A percentile compares a stretch with the other conserved stretches of the same genome.
Evolutionary conservation across 306 rosid species (phyloP).

Genomic region (Macrotyloma uniflorum): DNA sequence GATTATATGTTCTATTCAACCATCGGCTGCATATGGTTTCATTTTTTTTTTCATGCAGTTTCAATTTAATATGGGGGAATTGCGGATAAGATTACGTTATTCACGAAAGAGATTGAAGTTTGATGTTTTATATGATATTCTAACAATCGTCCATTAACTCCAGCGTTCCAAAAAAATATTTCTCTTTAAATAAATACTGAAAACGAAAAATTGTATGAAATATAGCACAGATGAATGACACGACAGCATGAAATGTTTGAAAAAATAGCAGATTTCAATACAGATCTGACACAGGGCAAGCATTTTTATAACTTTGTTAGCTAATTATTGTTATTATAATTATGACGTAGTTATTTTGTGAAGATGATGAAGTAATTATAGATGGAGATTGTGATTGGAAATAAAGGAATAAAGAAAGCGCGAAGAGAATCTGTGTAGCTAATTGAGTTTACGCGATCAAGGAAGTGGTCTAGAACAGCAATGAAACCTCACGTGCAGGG

Average conservation of each 20-base stretch:
- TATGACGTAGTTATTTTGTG: background rate
- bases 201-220: background rate
- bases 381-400: background rate
- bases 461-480: slow-evolving; percentile 44
- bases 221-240: background rate
- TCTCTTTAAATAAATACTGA: background rate
- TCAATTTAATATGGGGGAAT: slow-evolving; percentile 10
- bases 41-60: background rate
- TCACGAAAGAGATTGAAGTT: slow-evolving; percentile 27
- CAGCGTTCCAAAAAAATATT: background rate
- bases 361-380: background rate
- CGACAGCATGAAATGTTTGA: background rate
- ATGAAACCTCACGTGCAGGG: slow-evolving; percentile 69
- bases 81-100: slow-evolving; percentile 11
- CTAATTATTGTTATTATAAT: background rate
- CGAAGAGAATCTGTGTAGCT: slow-evolving; percentile 45
- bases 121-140: background rate
- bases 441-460: slow-evolving; percentile 44
- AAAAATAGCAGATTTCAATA: background rate
- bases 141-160: too few species aligned
- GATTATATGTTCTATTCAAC: slow-evolving; percentile 1
- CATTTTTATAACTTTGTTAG: background rate
- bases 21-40: background rate
- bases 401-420: slow-evolving; percentile 32
- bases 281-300: background rate